Evolutionary conservation across 805 yeast species (phyloP).

Genomic region (Kodamaea kaohsiungensis): DNA sequence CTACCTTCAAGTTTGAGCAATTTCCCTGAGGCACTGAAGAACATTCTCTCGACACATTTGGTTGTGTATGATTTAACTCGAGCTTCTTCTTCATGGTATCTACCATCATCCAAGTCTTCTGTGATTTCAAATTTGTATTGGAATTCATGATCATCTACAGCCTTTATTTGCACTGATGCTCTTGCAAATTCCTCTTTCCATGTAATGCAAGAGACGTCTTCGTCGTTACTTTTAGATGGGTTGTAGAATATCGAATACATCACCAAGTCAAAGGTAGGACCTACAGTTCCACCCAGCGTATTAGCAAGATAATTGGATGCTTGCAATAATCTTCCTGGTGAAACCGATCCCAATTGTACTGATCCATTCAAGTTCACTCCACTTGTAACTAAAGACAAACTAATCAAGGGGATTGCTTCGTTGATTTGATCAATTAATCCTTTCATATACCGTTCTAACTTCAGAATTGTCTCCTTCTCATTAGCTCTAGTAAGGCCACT

Average conservation of each 20-base stretch:
- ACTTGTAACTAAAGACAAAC: slow-evolving; percentile 64
- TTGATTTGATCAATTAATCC: slow-evolving; percentile 55
- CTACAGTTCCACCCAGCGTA: slow-evolving; percentile 32
- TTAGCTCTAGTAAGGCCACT: slow-evolving; percentile 28
- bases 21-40: slow-evolving; percentile 70
- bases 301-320: slow-evolving; percentile 51
- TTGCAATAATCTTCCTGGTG: slow-evolving; percentile 67
- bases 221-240: slow-evolving; percentile 40
- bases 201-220: slow-evolving; percentile 43
- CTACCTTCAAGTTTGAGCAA: slow-evolving; percentile 62
- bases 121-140: slow-evolving; percentile 46
- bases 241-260: slow-evolving; percentile 65
- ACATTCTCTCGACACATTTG: slow-evolving; percentile 48
- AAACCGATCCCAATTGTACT: slow-evolving; percentile 47
- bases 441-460: slow-evolving; percentile 53
- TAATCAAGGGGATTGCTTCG: slow-evolving; percentile 67
- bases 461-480: slow-evolving; percentile 38
- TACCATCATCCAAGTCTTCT: slow-evolving; percentile 67
- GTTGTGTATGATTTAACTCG: slow-evolving; percentile 36
- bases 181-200: slow-evolving; percentile 78
- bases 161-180: slow-evolving; percentile 44
- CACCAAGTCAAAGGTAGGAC: slow-evolving; percentile 60
- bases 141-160: slow-evolving; percentile 22
- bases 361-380: slow-evolving; percentile 60
- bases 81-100: slow-evolving; percentile 65